Evolutionary conservation across 2,329 filamentous ascomycete genomes (phyloP).

Genomic region (Sporothrix inflata): DNA sequence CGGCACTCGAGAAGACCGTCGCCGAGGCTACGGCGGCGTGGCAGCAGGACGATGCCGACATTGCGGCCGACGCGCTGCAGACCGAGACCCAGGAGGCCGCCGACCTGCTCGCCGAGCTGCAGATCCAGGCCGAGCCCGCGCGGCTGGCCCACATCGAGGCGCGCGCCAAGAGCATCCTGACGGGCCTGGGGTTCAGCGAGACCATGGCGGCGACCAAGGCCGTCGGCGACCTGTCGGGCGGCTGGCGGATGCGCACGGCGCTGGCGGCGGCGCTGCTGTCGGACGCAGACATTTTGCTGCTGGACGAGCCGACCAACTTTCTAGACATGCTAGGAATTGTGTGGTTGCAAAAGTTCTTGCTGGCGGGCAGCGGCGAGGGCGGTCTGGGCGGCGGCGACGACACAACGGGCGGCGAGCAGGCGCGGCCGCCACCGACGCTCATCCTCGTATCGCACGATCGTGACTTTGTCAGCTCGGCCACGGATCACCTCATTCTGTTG

Average conservation of each 20-base stretch:
- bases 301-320: conserved; percentile 89
- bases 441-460: conserved; percentile 84
- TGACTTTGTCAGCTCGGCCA: conserved; percentile 73
- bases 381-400: not conserved
- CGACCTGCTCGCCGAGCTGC: conserved; percentile 70
- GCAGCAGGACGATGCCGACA: conserved; percentile 58
- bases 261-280: conserved; percentile 70
- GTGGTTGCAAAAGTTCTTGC: conserved; percentile 78
- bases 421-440: conserved; percentile 58
- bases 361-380: conserved; percentile 45
- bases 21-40: conserved; percentile 60
- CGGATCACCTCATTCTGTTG: conserved; percentile 71
- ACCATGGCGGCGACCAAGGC: conserved; percentile 41
- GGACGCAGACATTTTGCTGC: conserved; percentile 74
- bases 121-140: conserved; percentile 68
- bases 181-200: conserved; percentile 31
- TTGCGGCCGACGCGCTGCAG: conserved; percentile 60
- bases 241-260: conserved; percentile 72
- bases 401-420: not conserved
- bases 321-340: conserved; percentile 81
- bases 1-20: conserved; percentile 68
- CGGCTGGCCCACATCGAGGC: conserved; percentile 58
- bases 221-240: conserved; percentile 68
- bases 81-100: conserved; percentile 70
- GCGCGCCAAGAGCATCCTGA: conserved; percentile 52